Percentiles rank a stretch among this genome's conserved stretches.
Evolutionary conservation across 306 rosid species (phyloP).

Genomic region (Adenanthera pavonina): DNA sequence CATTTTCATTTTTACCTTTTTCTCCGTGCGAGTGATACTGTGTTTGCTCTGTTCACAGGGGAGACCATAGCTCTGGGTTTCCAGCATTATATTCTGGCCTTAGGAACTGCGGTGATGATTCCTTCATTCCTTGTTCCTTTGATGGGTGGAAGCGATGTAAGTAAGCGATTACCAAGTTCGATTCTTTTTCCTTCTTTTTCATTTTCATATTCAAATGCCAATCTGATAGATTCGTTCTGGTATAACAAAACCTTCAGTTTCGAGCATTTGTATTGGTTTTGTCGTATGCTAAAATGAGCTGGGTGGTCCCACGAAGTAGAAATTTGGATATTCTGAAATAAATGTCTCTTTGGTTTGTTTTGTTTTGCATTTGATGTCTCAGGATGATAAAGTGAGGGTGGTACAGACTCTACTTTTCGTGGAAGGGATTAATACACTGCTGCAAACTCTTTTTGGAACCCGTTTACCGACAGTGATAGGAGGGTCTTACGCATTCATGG

Average conservation of each 20-base stretch:
- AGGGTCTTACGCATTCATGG: conserved; percentile 97
- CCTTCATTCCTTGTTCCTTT: conserved; percentile 96
- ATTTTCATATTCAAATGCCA: conserved; percentile 5
- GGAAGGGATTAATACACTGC: conserved; percentile 91
- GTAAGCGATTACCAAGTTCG: conserved; percentile 52
- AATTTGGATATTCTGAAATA: conserved; percentile 34
- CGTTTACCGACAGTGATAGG: conserved; percentile 95
- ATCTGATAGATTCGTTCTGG: conserved; percentile 12
- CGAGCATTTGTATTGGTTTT: conserved; percentile 16
- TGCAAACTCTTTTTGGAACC: conserved; percentile 96
- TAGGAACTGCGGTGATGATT: conserved; percentile 99
- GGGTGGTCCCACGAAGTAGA: conserved; percentile 28
- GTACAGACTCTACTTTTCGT: conserved; percentile 92
- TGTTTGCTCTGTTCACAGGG: conserved; percentile 63
- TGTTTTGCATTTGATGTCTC: conserved; percentile 38
- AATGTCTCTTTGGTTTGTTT: conserved; percentile 23
- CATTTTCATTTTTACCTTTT: not conserved
- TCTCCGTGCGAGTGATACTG: not conserved
- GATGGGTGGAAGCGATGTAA: conserved; percentile 97
- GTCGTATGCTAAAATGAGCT: conserved; percentile 25
- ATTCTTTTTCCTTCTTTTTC: conserved; percentile 1
- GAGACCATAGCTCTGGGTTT: conserved; percentile 90
- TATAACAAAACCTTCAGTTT: conserved; percentile 13
- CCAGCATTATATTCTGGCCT: conserved; percentile 94
- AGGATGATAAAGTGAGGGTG: conserved; percentile 98